Conservation (phyloP, 2,329 filamentous ascomycete species). For the Claviceps digitariae region DNA sequence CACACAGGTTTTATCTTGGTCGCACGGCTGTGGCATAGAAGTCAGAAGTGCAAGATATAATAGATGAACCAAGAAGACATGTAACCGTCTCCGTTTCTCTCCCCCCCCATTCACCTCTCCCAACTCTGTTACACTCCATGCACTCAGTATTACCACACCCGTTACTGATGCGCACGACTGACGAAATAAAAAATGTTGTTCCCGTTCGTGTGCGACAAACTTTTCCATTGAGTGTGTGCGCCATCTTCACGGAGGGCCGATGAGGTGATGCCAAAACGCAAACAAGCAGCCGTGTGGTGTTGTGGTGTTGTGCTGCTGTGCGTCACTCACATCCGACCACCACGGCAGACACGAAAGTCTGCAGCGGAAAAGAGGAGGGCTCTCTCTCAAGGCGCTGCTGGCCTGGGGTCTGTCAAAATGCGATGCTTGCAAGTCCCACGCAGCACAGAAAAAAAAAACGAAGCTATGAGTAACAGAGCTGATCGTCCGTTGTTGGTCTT, state of each 20-base stretch:
- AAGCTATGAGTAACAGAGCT: neutral
- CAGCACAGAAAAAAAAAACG: too few relatives aligned
- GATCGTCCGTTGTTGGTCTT: neutral
- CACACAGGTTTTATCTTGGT: neutral
- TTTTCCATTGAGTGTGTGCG: neutral
- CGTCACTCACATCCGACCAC: neutral
- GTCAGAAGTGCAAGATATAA: neutral
- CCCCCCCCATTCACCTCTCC: neutral
- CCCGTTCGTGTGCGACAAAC: neutral
- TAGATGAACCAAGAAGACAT: neutral
- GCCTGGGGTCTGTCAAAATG: too few relatives aligned
- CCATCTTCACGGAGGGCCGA: neutral
- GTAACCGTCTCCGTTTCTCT: neutral
- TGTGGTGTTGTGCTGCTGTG: neutral
- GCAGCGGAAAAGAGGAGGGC: neutral
- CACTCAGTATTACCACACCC: neutral
- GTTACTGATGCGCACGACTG: neutral
- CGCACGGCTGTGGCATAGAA: neutral
- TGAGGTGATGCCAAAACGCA: neutral
- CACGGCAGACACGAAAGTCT: constrained; percentile 6
- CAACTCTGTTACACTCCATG: neutral
- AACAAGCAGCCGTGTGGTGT: neutral
- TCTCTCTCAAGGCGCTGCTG: too few relatives aligned
- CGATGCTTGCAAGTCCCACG: too few relatives aligned
- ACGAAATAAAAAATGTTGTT: neutral